These are phyloP conservation scores for Vicia sativa DNA, from an alignment of 306 rosid genomes.

Conservation along the genomic window DNA sequence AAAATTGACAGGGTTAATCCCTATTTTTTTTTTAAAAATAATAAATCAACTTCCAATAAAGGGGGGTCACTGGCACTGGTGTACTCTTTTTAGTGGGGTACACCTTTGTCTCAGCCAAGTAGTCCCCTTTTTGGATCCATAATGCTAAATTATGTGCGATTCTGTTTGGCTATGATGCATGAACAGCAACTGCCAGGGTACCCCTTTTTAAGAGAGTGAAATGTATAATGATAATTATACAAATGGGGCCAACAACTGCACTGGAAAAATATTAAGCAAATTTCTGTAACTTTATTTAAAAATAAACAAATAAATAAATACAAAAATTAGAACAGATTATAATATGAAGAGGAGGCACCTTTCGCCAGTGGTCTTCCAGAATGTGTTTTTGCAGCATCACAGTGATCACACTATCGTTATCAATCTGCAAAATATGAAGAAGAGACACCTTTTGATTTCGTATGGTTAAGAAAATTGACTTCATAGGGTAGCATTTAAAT, in stretches of 20 bases:
- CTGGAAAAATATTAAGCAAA: conserved; percentile 13
- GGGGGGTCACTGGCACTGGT: background rate
- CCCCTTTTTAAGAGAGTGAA: conserved; percentile 19
- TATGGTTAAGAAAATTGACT: background rate
- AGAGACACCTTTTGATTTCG: conserved; percentile 19
- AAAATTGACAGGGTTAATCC: background rate
- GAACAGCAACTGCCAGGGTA: conserved; percentile 17
- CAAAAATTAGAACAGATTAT: conserved; percentile 19
- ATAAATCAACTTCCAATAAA: background rate
- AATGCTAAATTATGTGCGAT: conserved; percentile 1
- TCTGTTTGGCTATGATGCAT: conserved; percentile 6
- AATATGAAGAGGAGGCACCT: conserved; percentile 52
- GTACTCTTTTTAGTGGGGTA: background rate
- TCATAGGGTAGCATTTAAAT: conserved; percentile 21
- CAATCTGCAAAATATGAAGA: too few relatives aligned
- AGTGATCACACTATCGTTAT: conserved; percentile 60
- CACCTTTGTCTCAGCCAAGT: conserved; percentile 2
- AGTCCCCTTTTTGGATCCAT: conserved; percentile 10
- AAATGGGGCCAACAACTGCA: conserved; percentile 16
- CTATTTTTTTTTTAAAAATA: background rate
- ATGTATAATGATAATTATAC: background rate
- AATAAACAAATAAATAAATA: background rate
- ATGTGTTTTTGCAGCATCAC: conserved; percentile 71
- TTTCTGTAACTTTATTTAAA: conserved; percentile 7
- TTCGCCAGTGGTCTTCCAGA: conserved; percentile 78